Evolutionary conservation across 108 stramenopile species (phyloP), one percentile per base, ranked within the genome.

Genomic region (Skeletonema potamos): DNA sequence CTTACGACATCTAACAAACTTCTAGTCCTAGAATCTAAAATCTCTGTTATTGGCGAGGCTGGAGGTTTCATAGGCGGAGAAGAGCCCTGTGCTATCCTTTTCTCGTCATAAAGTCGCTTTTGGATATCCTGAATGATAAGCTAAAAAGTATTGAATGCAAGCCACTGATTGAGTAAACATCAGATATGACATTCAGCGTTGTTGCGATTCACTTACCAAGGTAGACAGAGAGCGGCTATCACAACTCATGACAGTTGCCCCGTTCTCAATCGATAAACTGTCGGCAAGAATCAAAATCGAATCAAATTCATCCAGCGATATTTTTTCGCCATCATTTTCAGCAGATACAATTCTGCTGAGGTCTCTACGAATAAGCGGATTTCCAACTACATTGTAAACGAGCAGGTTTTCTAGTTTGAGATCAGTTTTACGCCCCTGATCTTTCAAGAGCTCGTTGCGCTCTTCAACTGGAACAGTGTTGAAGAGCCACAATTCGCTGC

Each of bases 261-360:
- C 71, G 6, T 43, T 74, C 17, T 74, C 73, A 15, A 58, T 66
- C 8, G 75, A 68, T 18, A 62, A 37, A 37, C 55, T 17, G 75
- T 84, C 76, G 15, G 84, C 78, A 9, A 84, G 72, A 12, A 84
- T 84, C 29, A 84, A 64, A 26, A 77, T 72, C 2, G 84, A 84
- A 43, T 73, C 77, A 48, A 78, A 81, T 46, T 77, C 46, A 15
- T 72, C 72, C 34, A 84, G 34, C 11, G 77, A 58, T 26, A 64
- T 46, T 17, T 10, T 63, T 27, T 46, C 6, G 8, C 75, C 75
- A 10, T 62, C 12, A 34, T 24, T 28, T 32, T 70, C 69, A 12
- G 63, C 56, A 6, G 75, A 68, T n/a, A 36, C 12, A 28, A 84
- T 54, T 1, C 26, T 11, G 51, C 64, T 75, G 2, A 84, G 76